Evolutionary conservation across 1,139 yeast genomes (phyloP).

Genomic region (Taphrina communis): DNA sequence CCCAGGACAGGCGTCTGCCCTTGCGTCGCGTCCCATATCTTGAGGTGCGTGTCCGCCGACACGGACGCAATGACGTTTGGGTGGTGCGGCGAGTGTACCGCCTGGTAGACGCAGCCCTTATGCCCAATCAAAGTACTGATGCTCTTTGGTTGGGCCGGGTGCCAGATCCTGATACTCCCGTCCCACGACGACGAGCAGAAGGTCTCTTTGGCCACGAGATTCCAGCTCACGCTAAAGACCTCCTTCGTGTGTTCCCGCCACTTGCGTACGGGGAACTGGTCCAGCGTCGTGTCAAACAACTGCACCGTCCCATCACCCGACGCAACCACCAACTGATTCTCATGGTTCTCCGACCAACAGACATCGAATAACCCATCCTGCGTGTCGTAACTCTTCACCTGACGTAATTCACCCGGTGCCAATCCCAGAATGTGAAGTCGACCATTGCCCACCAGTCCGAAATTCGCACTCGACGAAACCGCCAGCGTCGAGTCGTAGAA

Average conservation of each 20-base stretch:
- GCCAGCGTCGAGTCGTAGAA: constrained; percentile 87
- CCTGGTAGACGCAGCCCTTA: constrained; percentile 59
- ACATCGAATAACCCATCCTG: constrained; percentile 91
- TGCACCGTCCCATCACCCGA: constrained; percentile 90
- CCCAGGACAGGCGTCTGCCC: constrained; percentile 68
- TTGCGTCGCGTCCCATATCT: constrained; percentile 82
- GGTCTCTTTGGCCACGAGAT: constrained; percentile 71
- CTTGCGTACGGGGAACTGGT: constrained; percentile 73
- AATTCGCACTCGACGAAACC: constrained; percentile 88
- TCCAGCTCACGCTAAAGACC: constrained; percentile 90
- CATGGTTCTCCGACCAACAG: constrained; percentile 90
- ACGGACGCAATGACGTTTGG: constrained; percentile 74
- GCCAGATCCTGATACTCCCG: constrained; percentile 70
- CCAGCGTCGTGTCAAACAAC: constrained; percentile 73
- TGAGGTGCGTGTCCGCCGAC: constrained; percentile 77
- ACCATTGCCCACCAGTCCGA: constrained; percentile 94
- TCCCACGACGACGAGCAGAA: constrained; percentile 92
- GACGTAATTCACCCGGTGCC: constrained; percentile 62
- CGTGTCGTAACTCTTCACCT: constrained; percentile 66
- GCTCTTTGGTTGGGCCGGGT: constrained; percentile 28
- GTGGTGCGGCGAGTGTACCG: constrained; percentile 84
- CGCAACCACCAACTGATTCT: constrained; percentile 79
- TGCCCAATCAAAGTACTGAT: constrained; percentile 34
- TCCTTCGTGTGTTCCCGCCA: constrained; percentile 82
- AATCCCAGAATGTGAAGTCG: constrained; percentile 72